These are phyloP conservation scores for Amanita subjunquillea DNA, from an alignment of 768 basidiomycete species.

Conservation along the genomic window DNA sequence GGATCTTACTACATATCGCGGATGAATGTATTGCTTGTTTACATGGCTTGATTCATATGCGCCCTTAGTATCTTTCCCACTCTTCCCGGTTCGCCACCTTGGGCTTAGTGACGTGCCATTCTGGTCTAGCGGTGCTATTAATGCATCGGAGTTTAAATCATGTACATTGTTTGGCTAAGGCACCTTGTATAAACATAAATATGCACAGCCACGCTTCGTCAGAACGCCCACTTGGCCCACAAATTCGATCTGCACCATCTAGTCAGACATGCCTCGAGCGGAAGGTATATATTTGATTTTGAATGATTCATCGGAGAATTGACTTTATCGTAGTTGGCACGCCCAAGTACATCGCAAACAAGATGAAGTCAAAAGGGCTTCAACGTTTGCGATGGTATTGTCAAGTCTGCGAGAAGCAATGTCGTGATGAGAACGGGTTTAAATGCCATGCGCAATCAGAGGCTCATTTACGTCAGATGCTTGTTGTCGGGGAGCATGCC, in stretches of 20 bases:
- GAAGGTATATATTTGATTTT: slow-evolving; percentile 43
- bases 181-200: not conserved
- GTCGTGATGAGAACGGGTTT: slow-evolving; percentile 98
- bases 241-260: not conserved
- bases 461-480: slow-evolving; percentile 91
- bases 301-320: not conserved
- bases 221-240: not conserved
- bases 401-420: slow-evolving; percentile 98
- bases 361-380: slow-evolving; percentile 95
- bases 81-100: not conserved
- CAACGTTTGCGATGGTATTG: slow-evolving; percentile 97
- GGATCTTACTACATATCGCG: too few species aligned
- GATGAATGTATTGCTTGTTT: too few species aligned
- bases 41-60: not conserved
- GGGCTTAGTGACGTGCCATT: not conserved
- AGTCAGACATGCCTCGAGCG: slow-evolving; percentile 64
- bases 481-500: slow-evolving; percentile 91
- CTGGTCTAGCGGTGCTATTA: not conserved
- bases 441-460: slow-evolving; percentile 89
- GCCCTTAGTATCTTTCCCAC: not conserved
- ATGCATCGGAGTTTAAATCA: not conserved
- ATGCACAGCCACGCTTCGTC: not conserved
- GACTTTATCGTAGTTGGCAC: slow-evolving; percentile 53
- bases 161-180: not conserved
- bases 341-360: slow-evolving; percentile 85